Evolutionary conservation across 768 basidiomycete species (phyloP).

Genomic region (Pulveroboletus frians): DNA sequence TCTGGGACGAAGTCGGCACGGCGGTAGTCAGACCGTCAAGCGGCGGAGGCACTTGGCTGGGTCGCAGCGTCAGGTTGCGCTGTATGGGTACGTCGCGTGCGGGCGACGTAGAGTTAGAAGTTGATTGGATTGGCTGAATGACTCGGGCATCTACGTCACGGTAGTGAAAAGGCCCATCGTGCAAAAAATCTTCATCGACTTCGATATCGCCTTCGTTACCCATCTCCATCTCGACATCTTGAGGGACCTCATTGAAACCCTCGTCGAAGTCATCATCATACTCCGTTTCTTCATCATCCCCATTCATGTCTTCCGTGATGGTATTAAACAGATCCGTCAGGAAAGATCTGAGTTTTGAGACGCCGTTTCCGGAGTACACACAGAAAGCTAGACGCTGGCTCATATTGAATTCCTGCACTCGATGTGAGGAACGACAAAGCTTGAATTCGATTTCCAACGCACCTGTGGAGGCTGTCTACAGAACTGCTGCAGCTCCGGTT

Average conservation of each 20-base stretch:
- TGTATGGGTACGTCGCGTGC: slow-evolving; percentile 28
- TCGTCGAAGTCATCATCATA: slow-evolving; percentile 47
- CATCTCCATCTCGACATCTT: slow-evolving; percentile 32
- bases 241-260: slow-evolving; percentile 28
- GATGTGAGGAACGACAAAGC: slow-evolving; percentile 1
- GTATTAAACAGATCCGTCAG: slow-evolving; percentile 72
- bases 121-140: slow-evolving; percentile 12
- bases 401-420: slow-evolving; percentile 77
- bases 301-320: slow-evolving; percentile 65
- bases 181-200: slow-evolving; percentile 41
- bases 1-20: slow-evolving; percentile 3
- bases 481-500: slow-evolving; percentile 80
- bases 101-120: slow-evolving; percentile 8
- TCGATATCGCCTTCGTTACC: slow-evolving; percentile 40
- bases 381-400: slow-evolving; percentile 89
- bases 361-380: slow-evolving; percentile 92
- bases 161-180: slow-evolving; percentile 28
- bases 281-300: slow-evolving; percentile 61
- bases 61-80: slow-evolving; percentile 24
- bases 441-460: slow-evolving; percentile 24
- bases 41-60: slow-evolving; percentile 13
- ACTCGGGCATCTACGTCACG: slow-evolving; percentile 10
- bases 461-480: slow-evolving; percentile 87
- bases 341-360: slow-evolving; percentile 74
- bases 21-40: slow-evolving; percentile 4